A percentile compares a stretch with the other conserved stretches of the same genome.
These are phyloP conservation scores for Malassezia vespertilionis DNA, from an alignment of 1,284 basidiomycete genomes.

Conservation along the genomic window DNA sequence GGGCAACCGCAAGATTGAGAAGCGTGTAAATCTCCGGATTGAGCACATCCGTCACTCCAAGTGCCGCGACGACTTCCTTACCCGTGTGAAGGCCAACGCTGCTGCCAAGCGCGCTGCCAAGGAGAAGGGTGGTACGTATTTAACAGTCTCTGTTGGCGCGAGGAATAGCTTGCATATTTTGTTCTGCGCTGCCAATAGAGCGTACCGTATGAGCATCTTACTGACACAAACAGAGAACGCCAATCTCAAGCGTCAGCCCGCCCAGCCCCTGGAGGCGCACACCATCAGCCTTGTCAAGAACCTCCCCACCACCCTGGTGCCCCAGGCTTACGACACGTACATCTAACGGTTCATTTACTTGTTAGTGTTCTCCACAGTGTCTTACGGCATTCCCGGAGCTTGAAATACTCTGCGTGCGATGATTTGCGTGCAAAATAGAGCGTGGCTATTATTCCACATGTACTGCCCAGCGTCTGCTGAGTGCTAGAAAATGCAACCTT, in stretches of 20 bases:
- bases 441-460: not conserved
- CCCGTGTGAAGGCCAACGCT: constrained; percentile 88
- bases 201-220: no score
- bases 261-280: constrained; percentile 68
- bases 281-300: constrained; percentile 66
- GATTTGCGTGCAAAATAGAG: not conserved
- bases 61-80: constrained; percentile 95
- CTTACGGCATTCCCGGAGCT: no score
- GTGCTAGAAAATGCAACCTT: constrained; percentile 1
- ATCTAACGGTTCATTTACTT: constrained; percentile 29
- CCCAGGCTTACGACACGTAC: constrained; percentile 59
- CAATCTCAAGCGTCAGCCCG: constrained; percentile 74
- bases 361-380: no score
- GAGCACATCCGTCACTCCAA: constrained; percentile 98
- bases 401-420: not conserved
- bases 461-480: constrained; percentile 11
- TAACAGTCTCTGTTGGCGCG: not conserved
- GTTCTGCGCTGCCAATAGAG: no score
- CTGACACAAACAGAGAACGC: constrained; percentile 57
- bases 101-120: constrained; percentile 68
- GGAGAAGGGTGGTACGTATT: constrained; percentile 48
- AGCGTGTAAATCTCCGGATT: constrained; percentile 96
- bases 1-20: constrained; percentile 97
- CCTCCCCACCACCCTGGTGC: constrained; percentile 81
- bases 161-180: no score